phyloP scores from a whole-genome alignment of 108 stramenopile species.

The Skeletonema marinoi region DNA sequence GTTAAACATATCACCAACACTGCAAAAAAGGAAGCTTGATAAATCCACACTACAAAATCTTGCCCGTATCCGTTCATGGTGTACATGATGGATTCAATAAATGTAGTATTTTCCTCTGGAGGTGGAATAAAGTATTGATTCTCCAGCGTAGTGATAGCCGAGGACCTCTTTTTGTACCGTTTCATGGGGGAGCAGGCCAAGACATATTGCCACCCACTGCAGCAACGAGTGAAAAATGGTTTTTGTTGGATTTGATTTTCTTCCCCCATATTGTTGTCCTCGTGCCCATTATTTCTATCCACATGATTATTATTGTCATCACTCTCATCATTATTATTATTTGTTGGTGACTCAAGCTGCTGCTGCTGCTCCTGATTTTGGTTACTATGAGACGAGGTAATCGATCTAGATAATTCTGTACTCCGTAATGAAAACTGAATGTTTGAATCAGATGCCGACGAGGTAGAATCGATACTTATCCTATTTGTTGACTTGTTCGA shows the following conservation, averaged over 20 bases:
- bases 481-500: neutral
- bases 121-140: slow-evolving; percentile 35
- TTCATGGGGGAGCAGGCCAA: neutral
- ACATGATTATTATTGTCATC: neutral
- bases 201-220: neutral
- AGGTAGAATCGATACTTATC: neutral
- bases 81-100: slow-evolving; percentile 1
- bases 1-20: slow-evolving; percentile 8
- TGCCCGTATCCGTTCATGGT: slow-evolving; percentile 9
- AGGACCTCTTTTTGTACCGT: slow-evolving; percentile 1
- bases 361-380: neutral
- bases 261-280: neutral
- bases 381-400: neutral
- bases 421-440: neutral
- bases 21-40: slow-evolving; percentile 27
- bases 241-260: neutral
- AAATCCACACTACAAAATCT: slow-evolving; percentile 34
- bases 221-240: too few species aligned
- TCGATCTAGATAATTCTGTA: neutral
- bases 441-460: neutral
- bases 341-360: neutral
- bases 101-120: slow-evolving; percentile 13
- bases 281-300: neutral
- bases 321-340: neutral
- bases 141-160: slow-evolving; percentile 11